Evolutionary conservation across 73 alveolate genomes (phyloP).

Genomic region (Symbiodinium pilosum): DNA sequence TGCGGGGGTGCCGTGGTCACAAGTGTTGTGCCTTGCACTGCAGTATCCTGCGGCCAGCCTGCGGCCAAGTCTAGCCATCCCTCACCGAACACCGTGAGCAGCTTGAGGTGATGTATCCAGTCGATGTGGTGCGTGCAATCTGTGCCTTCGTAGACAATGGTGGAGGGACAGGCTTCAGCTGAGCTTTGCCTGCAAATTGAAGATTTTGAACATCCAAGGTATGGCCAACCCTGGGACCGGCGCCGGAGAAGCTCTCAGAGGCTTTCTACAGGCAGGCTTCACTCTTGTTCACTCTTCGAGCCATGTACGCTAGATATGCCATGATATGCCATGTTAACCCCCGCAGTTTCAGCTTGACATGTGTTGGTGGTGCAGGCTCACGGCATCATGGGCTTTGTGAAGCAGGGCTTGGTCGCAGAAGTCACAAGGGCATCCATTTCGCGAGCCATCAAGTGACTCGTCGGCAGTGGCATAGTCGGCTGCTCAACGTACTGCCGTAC

Average conservation of each 20-base stretch:
- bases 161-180: no score
- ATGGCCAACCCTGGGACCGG: conserved; percentile 94
- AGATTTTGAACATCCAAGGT: conserved; percentile 8
- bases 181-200: no score
- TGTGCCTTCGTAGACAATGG: conserved; percentile 52
- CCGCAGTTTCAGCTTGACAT: no score
- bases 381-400: conserved; percentile 90
- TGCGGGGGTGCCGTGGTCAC: conserved; percentile 89
- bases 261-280: conserved; percentile 31
- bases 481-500: no score
- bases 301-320: no score
- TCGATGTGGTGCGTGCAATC: conserved; percentile 92
- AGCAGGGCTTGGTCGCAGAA: conserved; percentile 93
- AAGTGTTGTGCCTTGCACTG: conserved; percentile 36
- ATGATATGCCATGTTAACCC: no score
- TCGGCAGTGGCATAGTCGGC: no score
- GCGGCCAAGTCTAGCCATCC: no score
- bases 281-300: no score
- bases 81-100: no score
- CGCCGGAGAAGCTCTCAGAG: conserved; percentile 70
- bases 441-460: conserved; percentile 75
- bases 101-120: conserved; percentile 83
- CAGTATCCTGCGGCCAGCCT: no score
- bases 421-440: conserved; percentile 90
- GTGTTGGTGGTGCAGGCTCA: conserved; percentile 17